phyloP scores from a whole-genome alignment of 2,329 filamentous ascomycete species.

The Colletotrichum sp. region DNA sequence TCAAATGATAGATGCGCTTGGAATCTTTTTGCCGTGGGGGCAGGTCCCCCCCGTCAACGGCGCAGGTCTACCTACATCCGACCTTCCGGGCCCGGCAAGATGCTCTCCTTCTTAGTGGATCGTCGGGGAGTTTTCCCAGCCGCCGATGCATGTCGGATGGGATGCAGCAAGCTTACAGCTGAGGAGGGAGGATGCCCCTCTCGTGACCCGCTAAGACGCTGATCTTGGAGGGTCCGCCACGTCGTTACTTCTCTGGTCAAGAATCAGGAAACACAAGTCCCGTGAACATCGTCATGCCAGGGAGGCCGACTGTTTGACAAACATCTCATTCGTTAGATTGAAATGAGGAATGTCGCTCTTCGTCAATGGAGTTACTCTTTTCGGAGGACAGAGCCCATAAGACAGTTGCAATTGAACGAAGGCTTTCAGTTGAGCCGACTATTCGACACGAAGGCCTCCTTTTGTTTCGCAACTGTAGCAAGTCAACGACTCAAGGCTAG shows the following conservation, averaged over 20 bases:
- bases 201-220: not conserved
- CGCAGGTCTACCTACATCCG: not conserved
- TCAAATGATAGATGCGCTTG: not conserved
- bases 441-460: not conserved
- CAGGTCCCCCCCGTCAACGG: not conserved
- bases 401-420: not conserved
- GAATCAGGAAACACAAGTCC: not conserved
- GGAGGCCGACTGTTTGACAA: not conserved
- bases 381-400: not conserved
- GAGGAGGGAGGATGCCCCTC: not conserved
- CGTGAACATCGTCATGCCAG: not conserved
- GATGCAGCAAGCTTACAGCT: not conserved
- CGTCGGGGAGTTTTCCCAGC: not conserved
- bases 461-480: not conserved
- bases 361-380: not conserved
- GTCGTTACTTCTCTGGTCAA: not conserved
- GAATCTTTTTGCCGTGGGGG: not conserved
- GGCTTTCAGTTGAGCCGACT: not conserved
- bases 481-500: not conserved
- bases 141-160: not conserved
- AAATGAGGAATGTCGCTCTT: not conserved
- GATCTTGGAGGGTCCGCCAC: not conserved
- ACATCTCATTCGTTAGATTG: not conserved
- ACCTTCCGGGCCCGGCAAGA: not conserved
- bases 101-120: not conserved